phyloP scores from a whole-genome alignment of 768 basidiomycete genomes.

The Suillus clintonianus region DNA sequence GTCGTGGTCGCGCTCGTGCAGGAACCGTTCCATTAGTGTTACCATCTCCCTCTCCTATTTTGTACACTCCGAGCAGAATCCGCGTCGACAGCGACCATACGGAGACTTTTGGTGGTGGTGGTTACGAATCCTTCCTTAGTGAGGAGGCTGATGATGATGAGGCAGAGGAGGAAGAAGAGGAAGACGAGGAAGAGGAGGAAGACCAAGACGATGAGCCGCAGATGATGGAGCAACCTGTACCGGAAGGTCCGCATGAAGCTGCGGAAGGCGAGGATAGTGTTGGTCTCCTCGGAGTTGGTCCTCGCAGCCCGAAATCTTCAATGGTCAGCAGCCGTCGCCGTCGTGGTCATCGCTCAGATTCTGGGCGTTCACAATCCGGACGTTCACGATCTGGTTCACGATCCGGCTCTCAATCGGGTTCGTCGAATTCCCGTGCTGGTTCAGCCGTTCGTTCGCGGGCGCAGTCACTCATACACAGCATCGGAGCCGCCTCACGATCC shows the following conservation, averaged over 20 bases:
- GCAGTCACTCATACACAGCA: constrained; percentile 66
- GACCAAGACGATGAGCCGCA: constrained; percentile 33
- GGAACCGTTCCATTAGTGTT: constrained; percentile 38
- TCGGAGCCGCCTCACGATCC: constrained; percentile 61
- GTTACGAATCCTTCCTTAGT: constrained; percentile 33
- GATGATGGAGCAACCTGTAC: constrained; percentile 46
- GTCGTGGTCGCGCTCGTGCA: constrained; percentile 40
- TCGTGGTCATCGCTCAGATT: constrained; percentile 24
- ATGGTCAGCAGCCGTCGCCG: constrained; percentile 36
- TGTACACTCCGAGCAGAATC: constrained; percentile 28
- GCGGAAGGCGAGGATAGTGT: constrained; percentile 66
- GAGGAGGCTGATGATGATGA: constrained; percentile 27
- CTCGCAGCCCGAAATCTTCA: constrained; percentile 49
- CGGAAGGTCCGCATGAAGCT: constrained; percentile 57
- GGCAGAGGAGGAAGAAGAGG: constrained; percentile 20
- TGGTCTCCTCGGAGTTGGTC: constrained; percentile 54
- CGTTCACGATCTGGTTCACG: constrained; percentile 28
- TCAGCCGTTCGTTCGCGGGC: constrained; percentile 62
- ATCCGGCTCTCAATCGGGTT: constrained; percentile 21
- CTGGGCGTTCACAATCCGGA: constrained; percentile 37
- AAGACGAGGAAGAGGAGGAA: constrained; percentile 36
- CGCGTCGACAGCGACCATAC: constrained; percentile 31
- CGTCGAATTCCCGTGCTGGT: constrained; percentile 45
- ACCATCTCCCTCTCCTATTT: constrained; percentile 38
- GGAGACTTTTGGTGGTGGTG: constrained; percentile 25